Evolutionary conservation across 345 rosid genomes (phyloP).

Genomic region (Aquilaria yunnanensis): DNA sequence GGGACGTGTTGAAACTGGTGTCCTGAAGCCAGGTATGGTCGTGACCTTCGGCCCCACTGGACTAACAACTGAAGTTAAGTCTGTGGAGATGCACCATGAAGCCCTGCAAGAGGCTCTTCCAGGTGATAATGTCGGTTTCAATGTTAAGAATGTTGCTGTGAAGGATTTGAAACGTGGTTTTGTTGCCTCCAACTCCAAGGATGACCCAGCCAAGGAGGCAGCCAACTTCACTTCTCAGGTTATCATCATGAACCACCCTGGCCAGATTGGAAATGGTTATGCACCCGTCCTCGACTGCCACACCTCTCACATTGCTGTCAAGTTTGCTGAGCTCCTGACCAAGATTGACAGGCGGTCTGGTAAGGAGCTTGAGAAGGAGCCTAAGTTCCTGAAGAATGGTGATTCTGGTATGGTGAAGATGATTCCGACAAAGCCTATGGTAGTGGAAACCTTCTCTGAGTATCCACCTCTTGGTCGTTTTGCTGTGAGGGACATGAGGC

Average conservation of each 20-base stretch:
- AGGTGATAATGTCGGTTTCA: constrained; percentile 78
- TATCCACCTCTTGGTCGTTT: constrained; percentile 90
- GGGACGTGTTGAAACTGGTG: constrained; percentile 72
- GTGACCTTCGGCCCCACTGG: constrained; percentile 75
- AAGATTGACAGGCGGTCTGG: constrained; percentile 79
- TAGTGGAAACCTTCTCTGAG: constrained; percentile 71
- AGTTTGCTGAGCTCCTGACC: constrained; percentile 59
- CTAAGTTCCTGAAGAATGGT: constrained; percentile 80
- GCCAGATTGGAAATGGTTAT: constrained; percentile 83
- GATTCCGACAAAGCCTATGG: constrained; percentile 93
- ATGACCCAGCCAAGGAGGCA: constrained; percentile 79
- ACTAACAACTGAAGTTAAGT: constrained; percentile 78
- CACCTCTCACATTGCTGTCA: constrained; percentile 83
- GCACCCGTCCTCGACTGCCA: constrained; percentile 88
- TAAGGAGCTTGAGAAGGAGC: constrained; percentile 83
- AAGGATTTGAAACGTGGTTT: constrained; percentile 84
- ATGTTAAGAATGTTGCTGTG: constrained; percentile 78
- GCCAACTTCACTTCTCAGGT: constrained; percentile 80
- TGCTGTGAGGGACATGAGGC: constrained; percentile 93
- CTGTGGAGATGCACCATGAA: constrained; percentile 94
- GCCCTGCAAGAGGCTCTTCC: constrained; percentile 76
- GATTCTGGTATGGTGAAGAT: constrained; percentile 79
- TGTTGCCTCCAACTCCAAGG: constrained; percentile 87
- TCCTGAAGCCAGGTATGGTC: constrained; percentile 74
- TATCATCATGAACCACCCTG: constrained; percentile 94